Evolutionary conservation across 306 rosid species (phyloP).

Genomic region (Cotoneaster glaucophyllus): DNA sequence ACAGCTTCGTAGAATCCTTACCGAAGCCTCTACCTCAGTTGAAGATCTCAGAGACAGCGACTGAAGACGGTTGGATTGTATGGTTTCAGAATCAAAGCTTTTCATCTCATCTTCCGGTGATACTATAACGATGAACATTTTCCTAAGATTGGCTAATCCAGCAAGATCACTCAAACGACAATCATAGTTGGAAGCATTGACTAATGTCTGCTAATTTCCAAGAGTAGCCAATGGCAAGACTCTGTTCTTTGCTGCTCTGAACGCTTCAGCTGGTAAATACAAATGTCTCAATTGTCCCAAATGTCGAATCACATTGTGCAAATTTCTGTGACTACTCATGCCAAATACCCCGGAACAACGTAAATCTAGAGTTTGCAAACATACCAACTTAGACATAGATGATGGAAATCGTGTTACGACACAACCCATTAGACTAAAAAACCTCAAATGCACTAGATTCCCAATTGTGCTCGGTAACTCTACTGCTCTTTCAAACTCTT

Average conservation of each 20-base stretch:
- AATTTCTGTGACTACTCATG: no score
- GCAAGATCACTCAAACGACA: slow-evolving; percentile 27
- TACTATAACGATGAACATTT: no score
- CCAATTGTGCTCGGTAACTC: slow-evolving; percentile 35
- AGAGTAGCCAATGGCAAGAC: slow-evolving; percentile 21
- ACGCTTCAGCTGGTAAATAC: background rate
- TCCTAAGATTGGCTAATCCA: slow-evolving; percentile 1
- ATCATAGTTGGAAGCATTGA: slow-evolving; percentile 26
- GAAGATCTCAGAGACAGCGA: no score
- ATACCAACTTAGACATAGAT: slow-evolving; percentile 34
- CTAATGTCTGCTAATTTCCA: slow-evolving; percentile 34
- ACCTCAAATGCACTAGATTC: background rate
- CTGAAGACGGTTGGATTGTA: no score
- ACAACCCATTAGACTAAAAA: slow-evolving; percentile 29
- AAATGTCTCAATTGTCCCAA: no score
- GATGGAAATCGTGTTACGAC: slow-evolving; percentile 9
- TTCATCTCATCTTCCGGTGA: no score
- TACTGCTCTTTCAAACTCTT: no score
- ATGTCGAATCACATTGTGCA: no score
- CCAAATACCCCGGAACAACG: background rate
- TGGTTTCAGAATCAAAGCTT: no score
- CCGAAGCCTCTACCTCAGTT: no score
- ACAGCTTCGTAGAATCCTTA: no score
- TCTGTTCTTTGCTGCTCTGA: background rate
- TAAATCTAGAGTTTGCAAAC: slow-evolving; percentile 36